Percentiles rank a stretch among this genome's conserved stretches.
phyloP scores from a whole-genome alignment of 768 basidiomycete species.

The Termitomyces sp. region DNA sequence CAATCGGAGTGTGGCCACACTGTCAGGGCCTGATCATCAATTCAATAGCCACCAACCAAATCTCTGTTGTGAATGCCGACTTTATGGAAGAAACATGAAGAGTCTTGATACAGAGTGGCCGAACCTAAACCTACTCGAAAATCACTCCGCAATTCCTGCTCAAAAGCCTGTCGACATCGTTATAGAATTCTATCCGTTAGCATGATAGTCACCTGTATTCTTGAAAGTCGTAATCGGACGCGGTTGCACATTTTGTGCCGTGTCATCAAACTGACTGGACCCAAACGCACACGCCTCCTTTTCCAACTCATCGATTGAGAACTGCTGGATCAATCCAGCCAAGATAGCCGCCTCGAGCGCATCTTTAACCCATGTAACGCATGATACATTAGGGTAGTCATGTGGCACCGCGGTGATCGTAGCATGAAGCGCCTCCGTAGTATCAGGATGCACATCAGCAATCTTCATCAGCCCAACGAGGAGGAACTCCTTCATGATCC shows the following conservation, averaged over 20 bases:
- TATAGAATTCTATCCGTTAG: too few species aligned
- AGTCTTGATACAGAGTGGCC: too few species aligned
- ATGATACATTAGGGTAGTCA: background rate
- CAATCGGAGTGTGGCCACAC: background rate
- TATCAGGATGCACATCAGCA: background rate
- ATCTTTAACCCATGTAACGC: background rate
- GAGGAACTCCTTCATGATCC: conserved; percentile 1
- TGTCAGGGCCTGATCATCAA: background rate
- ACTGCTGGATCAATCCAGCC: background rate
- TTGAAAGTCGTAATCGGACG: background rate
- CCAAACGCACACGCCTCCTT: background rate
- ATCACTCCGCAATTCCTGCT: background rate
- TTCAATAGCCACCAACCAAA: background rate
- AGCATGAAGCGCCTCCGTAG: background rate
- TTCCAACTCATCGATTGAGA: background rate
- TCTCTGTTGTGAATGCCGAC: background rate
- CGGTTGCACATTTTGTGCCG: background rate
- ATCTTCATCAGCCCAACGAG: conserved; percentile 1
- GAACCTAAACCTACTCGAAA: too few species aligned
- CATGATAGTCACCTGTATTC: too few species aligned
- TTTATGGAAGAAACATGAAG: too few species aligned
- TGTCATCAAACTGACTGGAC: background rate
- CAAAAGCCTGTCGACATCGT: too few species aligned
- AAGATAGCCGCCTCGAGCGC: background rate
- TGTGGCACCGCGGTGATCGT: background rate